These are phyloP conservation scores for Pugionium cornutum DNA, from an alignment of 345 rosid genomes.

Conservation along the genomic window DNA sequence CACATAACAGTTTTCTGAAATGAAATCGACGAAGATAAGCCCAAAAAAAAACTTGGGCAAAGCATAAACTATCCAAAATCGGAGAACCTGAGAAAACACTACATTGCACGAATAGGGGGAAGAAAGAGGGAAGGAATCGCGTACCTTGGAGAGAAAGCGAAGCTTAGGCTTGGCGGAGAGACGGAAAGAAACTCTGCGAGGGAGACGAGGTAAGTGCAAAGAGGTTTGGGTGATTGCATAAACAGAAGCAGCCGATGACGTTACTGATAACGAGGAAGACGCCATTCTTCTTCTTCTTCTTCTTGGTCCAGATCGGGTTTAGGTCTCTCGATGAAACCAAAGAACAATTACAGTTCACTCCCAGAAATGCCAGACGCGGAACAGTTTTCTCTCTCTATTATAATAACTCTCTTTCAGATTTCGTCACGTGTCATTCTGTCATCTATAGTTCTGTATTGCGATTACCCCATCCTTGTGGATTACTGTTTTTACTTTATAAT, in stretches of 20 bases:
- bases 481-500: too few relatives aligned
- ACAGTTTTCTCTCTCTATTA: neutral
- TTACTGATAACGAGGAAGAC: slow-evolving; percentile 53
- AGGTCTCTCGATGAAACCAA: slow-evolving; percentile 51
- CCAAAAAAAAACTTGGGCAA: too few relatives aligned
- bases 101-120: neutral
- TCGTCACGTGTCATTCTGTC: slow-evolving; percentile 25
- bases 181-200: slow-evolving; percentile 44
- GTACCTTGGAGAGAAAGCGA: slow-evolving; percentile 55
- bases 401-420: slow-evolving; percentile 15
- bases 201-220: slow-evolving; percentile 30
- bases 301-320: slow-evolving; percentile 30
- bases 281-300: slow-evolving; percentile 30
- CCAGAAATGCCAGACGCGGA: slow-evolving; percentile 22
- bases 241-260: slow-evolving; percentile 44
- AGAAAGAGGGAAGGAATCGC: neutral
- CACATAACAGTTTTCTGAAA: too few relatives aligned
- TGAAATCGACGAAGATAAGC: too few relatives aligned
- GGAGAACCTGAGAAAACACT: too few relatives aligned
- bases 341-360: slow-evolving; percentile 36
- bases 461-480: too few relatives aligned
- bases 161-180: slow-evolving; percentile 51
- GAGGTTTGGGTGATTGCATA: slow-evolving; percentile 9
- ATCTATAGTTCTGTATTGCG: slow-evolving; percentile 3
- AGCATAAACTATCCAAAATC: too few relatives aligned